Conservation (phyloP, 2,329 filamentous ascomycete genomes). For the Intubia oerlemansii region DNA sequence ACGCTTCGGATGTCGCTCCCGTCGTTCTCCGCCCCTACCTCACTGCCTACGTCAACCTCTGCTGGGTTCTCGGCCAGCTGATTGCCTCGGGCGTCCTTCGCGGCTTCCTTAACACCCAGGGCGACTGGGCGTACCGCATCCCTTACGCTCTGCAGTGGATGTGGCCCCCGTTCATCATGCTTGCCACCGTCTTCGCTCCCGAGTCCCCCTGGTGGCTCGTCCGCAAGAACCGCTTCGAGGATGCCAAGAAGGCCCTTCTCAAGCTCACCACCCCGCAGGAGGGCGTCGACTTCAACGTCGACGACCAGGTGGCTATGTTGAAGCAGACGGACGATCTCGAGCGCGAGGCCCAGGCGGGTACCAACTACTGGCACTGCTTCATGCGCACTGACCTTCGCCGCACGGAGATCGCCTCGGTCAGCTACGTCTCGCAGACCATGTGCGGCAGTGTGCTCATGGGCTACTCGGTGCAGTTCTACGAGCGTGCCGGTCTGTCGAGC, state of each 20-base stretch:
- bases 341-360: slow-evolving; percentile 43
- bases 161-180: slow-evolving; percentile 46
- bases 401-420: slow-evolving; percentile 48
- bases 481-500: slow-evolving; percentile 34
- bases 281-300: slow-evolving; percentile 49
- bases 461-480: slow-evolving; percentile 42
- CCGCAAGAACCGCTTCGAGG: slow-evolving; percentile 37
- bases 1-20: slow-evolving; percentile 53
- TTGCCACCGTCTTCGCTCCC: slow-evolving; percentile 46
- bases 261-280: slow-evolving; percentile 39
- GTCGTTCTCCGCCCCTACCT: slow-evolving; percentile 49
- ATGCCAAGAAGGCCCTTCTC: slow-evolving; percentile 44
- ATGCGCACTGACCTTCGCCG: slow-evolving; percentile 55
- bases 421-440: slow-evolving; percentile 41
- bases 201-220: slow-evolving; percentile 63
- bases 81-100: slow-evolving; percentile 56
- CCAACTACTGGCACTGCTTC: slow-evolving; percentile 69
- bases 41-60: slow-evolving; percentile 58
- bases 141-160: slow-evolving; percentile 57
- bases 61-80: slow-evolving; percentile 57
- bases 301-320: slow-evolving; percentile 85
- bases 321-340: slow-evolving; percentile 70
- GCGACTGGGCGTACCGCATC: slow-evolving; percentile 41
- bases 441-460: slow-evolving; percentile 43
- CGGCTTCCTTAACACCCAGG: slow-evolving; percentile 39